These are phyloP conservation scores for Bryoglossum gracile DNA, from an alignment of 495 filamentous ascomycete species.

Conservation along the genomic window DNA sequence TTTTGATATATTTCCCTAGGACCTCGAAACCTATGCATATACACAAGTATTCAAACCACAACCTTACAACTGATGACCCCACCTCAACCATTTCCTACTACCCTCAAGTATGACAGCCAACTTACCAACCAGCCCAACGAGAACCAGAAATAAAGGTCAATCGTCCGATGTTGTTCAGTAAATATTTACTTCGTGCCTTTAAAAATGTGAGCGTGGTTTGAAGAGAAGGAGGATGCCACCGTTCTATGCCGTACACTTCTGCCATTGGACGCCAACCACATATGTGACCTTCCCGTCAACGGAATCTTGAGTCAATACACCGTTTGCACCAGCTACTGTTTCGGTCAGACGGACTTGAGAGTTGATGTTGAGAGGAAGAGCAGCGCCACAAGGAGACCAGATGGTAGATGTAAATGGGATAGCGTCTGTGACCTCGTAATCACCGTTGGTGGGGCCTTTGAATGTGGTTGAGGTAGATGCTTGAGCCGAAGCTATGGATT, in stretches of 20 bases:
- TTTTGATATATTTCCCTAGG: conserved; percentile 14
- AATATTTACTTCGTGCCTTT: conserved; percentile 9
- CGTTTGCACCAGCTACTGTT: conserved; percentile 12
- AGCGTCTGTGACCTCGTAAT: conserved; percentile 33
- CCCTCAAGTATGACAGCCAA: too few species aligned
- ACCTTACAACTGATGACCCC: background rate
- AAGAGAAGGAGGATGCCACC: background rate
- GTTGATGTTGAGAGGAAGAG: conserved; percentile 38
- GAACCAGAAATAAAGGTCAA: too few species aligned
- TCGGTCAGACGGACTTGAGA: conserved; percentile 31
- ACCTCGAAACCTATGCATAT: background rate
- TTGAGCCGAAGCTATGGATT: conserved; percentile 23
- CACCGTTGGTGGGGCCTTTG: conserved; percentile 31
- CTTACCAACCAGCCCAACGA: too few species aligned
- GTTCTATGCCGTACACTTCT: conserved; percentile 16
- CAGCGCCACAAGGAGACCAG: conserved; percentile 36
- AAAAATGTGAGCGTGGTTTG: conserved; percentile 5
- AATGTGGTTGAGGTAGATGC: conserved; percentile 30
- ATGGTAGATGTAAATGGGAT: conserved; percentile 33
- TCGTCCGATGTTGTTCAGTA: background rate
- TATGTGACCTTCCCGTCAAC: conserved; percentile 34
- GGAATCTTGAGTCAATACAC: conserved; percentile 35
- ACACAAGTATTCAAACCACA: background rate
- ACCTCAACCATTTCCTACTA: too few species aligned
- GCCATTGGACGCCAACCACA: conserved; percentile 28